Evolutionary conservation across 2,329 filamentous ascomycete genomes (phyloP).

Genomic region (Decorospora gaudefroyi): DNA sequence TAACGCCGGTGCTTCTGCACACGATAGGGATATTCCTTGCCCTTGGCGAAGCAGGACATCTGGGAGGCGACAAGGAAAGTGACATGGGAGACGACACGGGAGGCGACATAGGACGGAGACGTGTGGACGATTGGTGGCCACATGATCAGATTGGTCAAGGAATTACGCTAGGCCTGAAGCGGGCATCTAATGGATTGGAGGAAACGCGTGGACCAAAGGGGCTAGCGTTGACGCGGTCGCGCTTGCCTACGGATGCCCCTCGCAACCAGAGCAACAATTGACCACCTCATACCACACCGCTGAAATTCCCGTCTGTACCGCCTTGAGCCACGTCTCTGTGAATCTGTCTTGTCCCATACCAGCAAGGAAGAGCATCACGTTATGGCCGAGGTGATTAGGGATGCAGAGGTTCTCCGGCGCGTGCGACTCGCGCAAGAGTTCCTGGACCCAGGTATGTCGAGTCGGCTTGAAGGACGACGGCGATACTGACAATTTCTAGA

Average conservation of each 20-base stretch:
- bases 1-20: conserved; percentile 1
- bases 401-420: conserved; percentile 82
- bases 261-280: conserved; percentile 15
- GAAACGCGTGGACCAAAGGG: conserved; percentile 24
- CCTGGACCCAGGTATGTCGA: conserved; percentile 79
- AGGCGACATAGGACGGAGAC: no score
- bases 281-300: conserved; percentile 13
- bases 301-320: conserved; percentile 1
- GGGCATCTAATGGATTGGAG: conserved; percentile 22
- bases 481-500: conserved; percentile 48
- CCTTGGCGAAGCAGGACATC: no score
- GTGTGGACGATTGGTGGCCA: not conserved
- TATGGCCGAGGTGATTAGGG: conserved; percentile 61
- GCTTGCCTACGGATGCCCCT: conserved; percentile 25
- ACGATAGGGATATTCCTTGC: no score
- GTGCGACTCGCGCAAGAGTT: conserved; percentile 89
- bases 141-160: no score
- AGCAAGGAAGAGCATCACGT: conserved; percentile 9
- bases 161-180: conserved; percentile 28
- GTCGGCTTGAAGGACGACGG: not conserved
- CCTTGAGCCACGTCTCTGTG: no score
- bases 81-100: no score
- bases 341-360: no score
- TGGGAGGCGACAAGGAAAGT: not conserved
- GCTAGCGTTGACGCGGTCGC: conserved; percentile 25